Percentiles rank a stretch among this genome's conserved stretches.
Conservation (phyloP, 495 filamentous ascomycete genomes). For the Tirmania nivea region DNA sequence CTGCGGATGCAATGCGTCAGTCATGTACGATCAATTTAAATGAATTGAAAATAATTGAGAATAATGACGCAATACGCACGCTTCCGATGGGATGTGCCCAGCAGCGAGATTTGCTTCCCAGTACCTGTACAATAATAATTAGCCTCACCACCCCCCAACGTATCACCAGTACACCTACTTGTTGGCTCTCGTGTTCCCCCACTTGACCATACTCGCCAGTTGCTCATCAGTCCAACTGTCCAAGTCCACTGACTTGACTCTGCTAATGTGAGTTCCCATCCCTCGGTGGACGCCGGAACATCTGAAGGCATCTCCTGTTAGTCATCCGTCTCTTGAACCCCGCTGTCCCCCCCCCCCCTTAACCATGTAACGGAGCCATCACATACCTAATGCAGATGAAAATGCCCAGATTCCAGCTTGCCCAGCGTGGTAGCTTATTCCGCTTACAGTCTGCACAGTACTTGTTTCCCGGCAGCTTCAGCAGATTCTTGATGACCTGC, state of each 20-base stretch:
- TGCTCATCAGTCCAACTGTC: constrained; percentile 98
- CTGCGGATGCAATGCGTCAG: constrained; percentile 20
- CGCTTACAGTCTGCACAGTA: constrained; percentile 95
- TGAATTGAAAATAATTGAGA: too few species aligned
- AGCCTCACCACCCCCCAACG: background rate
- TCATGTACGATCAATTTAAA: background rate
- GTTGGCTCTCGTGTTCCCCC: constrained; percentile 90
- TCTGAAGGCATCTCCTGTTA: constrained; percentile 11
- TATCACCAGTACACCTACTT: constrained; percentile 32
- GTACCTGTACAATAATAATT: constrained; percentile 32
- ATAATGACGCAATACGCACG: constrained; percentile 27
- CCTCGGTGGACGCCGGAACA: constrained; percentile 96
- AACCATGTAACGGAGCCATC: constrained; percentile 1
- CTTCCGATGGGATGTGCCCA: constrained; percentile 87
- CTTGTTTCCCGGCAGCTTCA: constrained; percentile 89
- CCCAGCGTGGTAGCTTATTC: constrained; percentile 98
- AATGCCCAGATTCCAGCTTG: constrained; percentile 88
- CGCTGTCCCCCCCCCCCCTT: too few species aligned
- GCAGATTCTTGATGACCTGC: constrained; percentile 68
- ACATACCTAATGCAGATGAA: constrained; percentile 76
- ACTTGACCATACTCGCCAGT: constrained; percentile 68
- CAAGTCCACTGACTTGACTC: constrained; percentile 92
- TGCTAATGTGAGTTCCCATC: constrained; percentile 96
- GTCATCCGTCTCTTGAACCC: too few species aligned
- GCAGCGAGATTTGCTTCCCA: constrained; percentile 90